Conservation (phyloP, 1,284 basidiomycete genomes). For the Earliella scabrosa region DNA sequence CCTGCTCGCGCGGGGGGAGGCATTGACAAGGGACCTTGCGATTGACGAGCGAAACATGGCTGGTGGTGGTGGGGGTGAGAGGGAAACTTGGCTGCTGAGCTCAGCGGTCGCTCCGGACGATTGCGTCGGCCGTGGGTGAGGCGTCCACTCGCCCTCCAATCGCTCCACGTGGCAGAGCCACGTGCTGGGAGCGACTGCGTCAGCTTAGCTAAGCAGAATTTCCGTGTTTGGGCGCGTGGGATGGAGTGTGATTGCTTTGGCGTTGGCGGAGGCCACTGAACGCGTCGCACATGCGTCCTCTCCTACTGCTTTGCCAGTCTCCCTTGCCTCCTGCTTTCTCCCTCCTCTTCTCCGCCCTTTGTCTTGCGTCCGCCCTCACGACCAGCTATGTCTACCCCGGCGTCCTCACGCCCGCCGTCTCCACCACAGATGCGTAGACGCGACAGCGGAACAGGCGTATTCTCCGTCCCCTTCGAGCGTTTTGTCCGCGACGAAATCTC, state of each 20-base stretch:
- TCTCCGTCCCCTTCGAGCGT: slow-evolving; percentile 55
- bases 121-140: slow-evolving; percentile 23
- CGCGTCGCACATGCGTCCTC: slow-evolving; percentile 25
- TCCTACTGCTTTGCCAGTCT: slow-evolving; percentile 9
- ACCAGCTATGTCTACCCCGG: slow-evolving; percentile 30
- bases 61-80: slow-evolving; percentile 35
- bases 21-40: slow-evolving; percentile 51
- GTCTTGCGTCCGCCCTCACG: slow-evolving; percentile 6
- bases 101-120: slow-evolving; percentile 6
- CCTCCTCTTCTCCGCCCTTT: slow-evolving; percentile 8
- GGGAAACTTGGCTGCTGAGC: slow-evolving; percentile 8
- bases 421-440: slow-evolving; percentile 26
- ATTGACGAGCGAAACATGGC: slow-evolving; percentile 73
- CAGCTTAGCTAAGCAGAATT: slow-evolving; percentile 11
- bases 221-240: slow-evolving; percentile 9
- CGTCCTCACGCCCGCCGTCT: slow-evolving; percentile 35
- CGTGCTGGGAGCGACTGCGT: neutral
- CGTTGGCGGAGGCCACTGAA: slow-evolving; percentile 4
- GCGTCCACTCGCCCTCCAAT: slow-evolving; percentile 17
- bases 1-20: slow-evolving; percentile 46
- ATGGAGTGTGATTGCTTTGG: slow-evolving; percentile 15
- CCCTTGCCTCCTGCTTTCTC: too few relatives aligned
- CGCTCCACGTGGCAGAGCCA: slow-evolving; percentile 16
- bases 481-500: slow-evolving; percentile 56
- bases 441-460: slow-evolving; percentile 43